Evolutionary conservation across 495 filamentous ascomycete species (phyloP), one percentile per base, ranked within the genome.

Genomic region (Penicillium canariense): DNA sequence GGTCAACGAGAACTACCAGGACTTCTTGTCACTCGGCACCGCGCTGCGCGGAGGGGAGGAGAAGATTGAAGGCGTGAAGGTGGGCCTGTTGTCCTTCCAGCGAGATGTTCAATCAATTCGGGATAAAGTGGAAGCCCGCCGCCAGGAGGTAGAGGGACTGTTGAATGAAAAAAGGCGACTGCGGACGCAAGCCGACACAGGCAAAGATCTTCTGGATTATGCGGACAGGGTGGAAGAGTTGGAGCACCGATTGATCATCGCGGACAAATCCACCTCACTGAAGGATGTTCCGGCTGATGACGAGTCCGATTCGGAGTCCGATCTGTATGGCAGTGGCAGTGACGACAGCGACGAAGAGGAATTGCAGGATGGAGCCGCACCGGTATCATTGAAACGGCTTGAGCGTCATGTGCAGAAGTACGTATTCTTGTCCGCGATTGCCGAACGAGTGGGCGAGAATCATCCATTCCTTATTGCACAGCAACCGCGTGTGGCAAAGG

Each of bases 1-100:
- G 1, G 92, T 99, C 55, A 97, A 97, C 65, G 79, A 87, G 27
- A 92, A 97, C 68, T 97, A 97, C 67, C 84, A 87, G 35, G 89
- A 93, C 59, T 97, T 97, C 60, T 67, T 99, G 2, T 84, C 83
- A 5, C 71, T 99, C 0, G 94, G 95, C 0, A 84, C 79, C 26
- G 87, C 89, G 63, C 72, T 99, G 34, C 83, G 83, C 44, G 92
- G 92, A 0, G 95, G 95, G 2, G 93, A 95, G 59, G 91, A 96
- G 65, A 90, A 85, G 66, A 84, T 95, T 3, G 93, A 96, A 70
- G 91, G 96, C 63, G 84, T 99, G 12, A 81, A 90, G 26, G 88
- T 99, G 1, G 91, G 90, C 7, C 68, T 97, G 43, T 61, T 96
- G 56, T 88, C 90, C 0, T 97, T 97, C 61, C 75, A 82, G 58